These are phyloP conservation scores for Chlorencoelia australis DNA, from an alignment of 2,329 filamentous ascomycete genomes.

Conservation along the genomic window DNA sequence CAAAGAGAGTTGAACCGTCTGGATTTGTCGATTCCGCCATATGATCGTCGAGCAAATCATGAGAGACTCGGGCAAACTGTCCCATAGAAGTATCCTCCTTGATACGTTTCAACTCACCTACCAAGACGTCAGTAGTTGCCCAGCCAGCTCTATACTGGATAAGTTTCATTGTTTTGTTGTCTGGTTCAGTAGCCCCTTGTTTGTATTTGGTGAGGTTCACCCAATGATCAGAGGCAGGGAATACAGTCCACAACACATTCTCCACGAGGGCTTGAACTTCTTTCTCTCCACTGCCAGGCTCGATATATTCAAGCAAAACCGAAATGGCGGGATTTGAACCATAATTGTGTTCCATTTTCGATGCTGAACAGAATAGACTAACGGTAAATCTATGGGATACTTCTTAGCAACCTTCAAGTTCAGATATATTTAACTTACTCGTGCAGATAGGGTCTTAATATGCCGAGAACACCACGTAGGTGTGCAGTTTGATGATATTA, in stretches of 20 bases:
- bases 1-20: constrained; percentile 1
- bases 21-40: constrained; percentile 2
- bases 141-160: not conserved
- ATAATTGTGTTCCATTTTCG: not conserved
- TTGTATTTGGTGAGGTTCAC: not conserved
- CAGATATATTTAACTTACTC: too few species aligned
- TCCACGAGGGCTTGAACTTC: not conserved
- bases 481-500: too few species aligned
- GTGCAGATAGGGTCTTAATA: too few species aligned
- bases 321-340: not conserved
- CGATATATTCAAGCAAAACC: not conserved
- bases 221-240: not conserved
- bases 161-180: not conserved
- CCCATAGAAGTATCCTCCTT: not conserved
- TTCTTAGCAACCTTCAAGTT: too few species aligned
- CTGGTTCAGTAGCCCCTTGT: not conserved
- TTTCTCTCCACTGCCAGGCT: not conserved
- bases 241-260: not conserved
- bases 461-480: too few species aligned
- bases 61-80: not conserved
- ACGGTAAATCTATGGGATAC: too few species aligned
- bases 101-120: not conserved
- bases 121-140: not conserved
- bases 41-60: constrained; percentile 4
- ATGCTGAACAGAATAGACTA: not conserved